Evolutionary conservation across 257 asterid species (phyloP), one percentile per base, ranked within the genome.

Genomic region (Ocimum tenuiflorum): DNA sequence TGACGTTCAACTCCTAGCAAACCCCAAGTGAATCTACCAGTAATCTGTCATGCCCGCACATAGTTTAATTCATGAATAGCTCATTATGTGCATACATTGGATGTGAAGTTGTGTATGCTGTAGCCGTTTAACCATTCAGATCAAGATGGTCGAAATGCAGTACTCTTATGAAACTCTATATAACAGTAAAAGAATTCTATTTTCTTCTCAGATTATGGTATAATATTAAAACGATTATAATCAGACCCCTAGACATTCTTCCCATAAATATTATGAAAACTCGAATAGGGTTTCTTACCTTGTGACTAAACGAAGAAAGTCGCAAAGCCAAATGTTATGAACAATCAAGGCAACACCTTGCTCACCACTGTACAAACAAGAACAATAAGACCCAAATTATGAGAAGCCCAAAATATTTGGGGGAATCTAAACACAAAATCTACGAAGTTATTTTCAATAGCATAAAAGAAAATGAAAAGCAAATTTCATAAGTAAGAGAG

Each of bases 281-380:
- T 56, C 22, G 76, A 76, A 55, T 51, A 70, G 64, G 85, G 86
- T 81, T 82, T 81, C 95, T 81, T 77, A 89, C 96, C 96, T 89
- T 89, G 68, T 87, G 68, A 79, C 87, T 42, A 66, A 41, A 38
- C 39, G 38, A 47, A 55, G 51, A 75, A 43, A 46, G 58, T 52
- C 46, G 47, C 59, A 65, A 45, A 49, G 68, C 55, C 52, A 70
- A 50, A 57, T 35, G 52, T 59, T 8, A 43, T 45, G 51, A 29
- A 66, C 68, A 68, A 57, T 52, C 43, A 71, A 13, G 22, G 27
- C 10, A 29, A 19, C 51, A 39, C 65, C 70, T 18, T 61, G 41
- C 74, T 35, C 61, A 42, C 48, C 18, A 45, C 80, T 73, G 70
- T 53, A 55, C 8, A 31, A 58, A 63, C 60, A 60, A 49, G 68